Base-by-base conservation (phyloP, 352 stramenopile species). In the Peronospora farinosa region DNA sequence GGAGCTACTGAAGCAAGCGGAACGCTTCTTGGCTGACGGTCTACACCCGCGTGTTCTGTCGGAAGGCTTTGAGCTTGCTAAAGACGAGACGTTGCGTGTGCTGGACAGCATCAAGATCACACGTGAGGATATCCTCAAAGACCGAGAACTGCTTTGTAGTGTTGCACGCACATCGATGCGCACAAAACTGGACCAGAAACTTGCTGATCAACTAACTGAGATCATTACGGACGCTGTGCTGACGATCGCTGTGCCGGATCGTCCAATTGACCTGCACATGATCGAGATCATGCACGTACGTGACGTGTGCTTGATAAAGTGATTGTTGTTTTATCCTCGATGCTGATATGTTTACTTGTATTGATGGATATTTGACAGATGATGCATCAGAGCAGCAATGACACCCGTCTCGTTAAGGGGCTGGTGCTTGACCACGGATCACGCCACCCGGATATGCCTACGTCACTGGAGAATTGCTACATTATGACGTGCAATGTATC, bases 401-500 rank as follows among this genome's bases (percentile, higher is more conserved):
- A 98, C 76, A 97, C 87, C 40, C 71, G 77, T 28, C 72, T 98
- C 9, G 82, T 98, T 44, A 97, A 97, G 67, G 95, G 95, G 2
- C 71, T 98, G 16, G 95, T 99, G 36, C 76, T 99, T 53, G 97
- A 99, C 83, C 97, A 99, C 72, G 97, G 96, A 23, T 95, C 95
- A 52, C 84, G 97, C 52, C 96, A 99, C 80, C 96, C 97, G 13
- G 96, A 99, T 70, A 99, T 99, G 97, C 97, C 97, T 32, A 96
- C 83, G 42, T 78, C 85, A 25, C 63, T 99, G 3, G 86, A 97
- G 44, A 98, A 99, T 76, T 94, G 81, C 64, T 96, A 95, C 66
- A 97, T 99, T 58, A 97, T 99, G 84, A 99, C 96, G 37, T 98
- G 95, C 73, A 99, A 99, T 71, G 95, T 99, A 23, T 98, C 90